Base-by-base conservation (phyloP, 345 rosid species). In the Salix dunnii region DNA sequence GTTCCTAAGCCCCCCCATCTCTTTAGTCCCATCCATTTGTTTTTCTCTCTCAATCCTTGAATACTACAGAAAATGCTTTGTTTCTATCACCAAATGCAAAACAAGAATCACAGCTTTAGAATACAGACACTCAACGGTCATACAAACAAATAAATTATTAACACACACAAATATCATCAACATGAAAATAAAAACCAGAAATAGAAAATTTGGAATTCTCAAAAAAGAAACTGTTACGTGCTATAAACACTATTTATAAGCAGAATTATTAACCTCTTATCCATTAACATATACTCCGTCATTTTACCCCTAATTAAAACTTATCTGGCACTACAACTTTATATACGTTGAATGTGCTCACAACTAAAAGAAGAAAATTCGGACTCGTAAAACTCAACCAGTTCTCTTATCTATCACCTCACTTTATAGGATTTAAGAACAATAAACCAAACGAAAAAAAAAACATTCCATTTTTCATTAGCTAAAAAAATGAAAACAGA, bases 1-100 rank as follows among this genome's bases (percentile, higher is more conserved):
- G 35, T 91, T 82, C 82, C 82, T 89, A 72, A 94, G 85, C 23
- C 95, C 94, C 76, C 92, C 94, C 77, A 69, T 42, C 83, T 88
- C 92, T 72, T 69, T 88, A 55, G 75, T 11, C 72, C 84, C 90
- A 12, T 92, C 97, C 96, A 94, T 92, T 72, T 76, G 77, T 49
- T 67, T 66, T 48, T 70, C 43, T 61, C 46, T 68, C 80, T 61
- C 71, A 60, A 69, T 42, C 67, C 67, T 25, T 7, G 31, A 67
- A 31, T 78, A 77, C 70, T 76, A 61, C 16, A 60, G 31, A 67
- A 69, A 75, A 25, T 28, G 31, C 78, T 36, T 68, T n/a, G 61
- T 58, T 60, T 38, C 77, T 72, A 77, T 38, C 66, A 73, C 67
- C 70, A 77, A 71, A 38, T 21, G 25, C 25, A 55, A 5, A 18